Evolutionary conservation across 2,329 filamentous ascomycete genomes (phyloP), one percentile per base, ranked within the genome.

Genomic region (Microsporum audouinii): DNA sequence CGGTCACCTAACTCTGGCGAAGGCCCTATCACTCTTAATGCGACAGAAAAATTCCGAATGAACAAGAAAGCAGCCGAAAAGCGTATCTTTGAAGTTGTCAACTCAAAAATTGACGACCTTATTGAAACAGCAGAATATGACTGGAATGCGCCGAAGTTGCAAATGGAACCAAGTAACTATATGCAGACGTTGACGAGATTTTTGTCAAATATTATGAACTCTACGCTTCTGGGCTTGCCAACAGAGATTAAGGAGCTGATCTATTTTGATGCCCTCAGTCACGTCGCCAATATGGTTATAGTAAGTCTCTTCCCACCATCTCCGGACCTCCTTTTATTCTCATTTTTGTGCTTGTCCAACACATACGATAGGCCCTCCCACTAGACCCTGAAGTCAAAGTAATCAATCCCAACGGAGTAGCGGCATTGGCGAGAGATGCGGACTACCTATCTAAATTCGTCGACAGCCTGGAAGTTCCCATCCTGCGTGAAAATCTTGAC

Each of bases 71-170:
- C 88, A 1, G 94, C 94, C 0, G 92, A 96, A 71, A 96, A 96
- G 76, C 88, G 95, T 38, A 97, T 99, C 62, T 99, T 99, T 70
- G 95, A 99, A 75, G 82, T 99, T 0, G 94, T 99, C 65, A 97
- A 99, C 76, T 95, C 89, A 61, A 99, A 99, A 78, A 97, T 99
- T 68, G 92, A 97, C 70, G 94, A 99, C 71, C 82, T 99, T 8
- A 88, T 99, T 60, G 92, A 96, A 68, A 97, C 91, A 0, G 92
- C 94, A 36, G 94, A 99, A 75, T 99, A 99, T 71, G 90, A 97
- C 72, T 99, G 94, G 82, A 83, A 82, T 73, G 79, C 82, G 5
- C 78, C 81, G 2, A 83, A 80, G 5, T 77, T 84, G 29, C 84
- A 86, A 17, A 78, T 79, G 0, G 88, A 94, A 68, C 89, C 91